Evolutionary conservation across 345 rosid genomes (phyloP), one percentile per base, ranked within the genome.

Genomic region (Abelmoschus esculentus): DNA sequence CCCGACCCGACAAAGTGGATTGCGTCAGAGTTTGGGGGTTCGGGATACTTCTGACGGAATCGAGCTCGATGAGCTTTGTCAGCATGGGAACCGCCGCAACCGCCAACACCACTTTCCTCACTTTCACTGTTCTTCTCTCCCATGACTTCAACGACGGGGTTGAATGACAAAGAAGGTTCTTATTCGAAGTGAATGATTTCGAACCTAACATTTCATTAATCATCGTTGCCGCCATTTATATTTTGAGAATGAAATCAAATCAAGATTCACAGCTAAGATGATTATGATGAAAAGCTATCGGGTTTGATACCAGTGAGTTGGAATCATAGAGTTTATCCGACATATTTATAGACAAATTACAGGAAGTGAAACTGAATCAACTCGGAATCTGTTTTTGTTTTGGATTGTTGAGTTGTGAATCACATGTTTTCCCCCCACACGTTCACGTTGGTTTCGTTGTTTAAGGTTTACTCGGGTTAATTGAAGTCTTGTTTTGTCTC

Each of bases 1-100:
- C 82, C 52, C 82, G 85, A 31, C 90, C 96, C 67, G 87, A 86
- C 47, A 85, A 89, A 76, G 83, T 88, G 76, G 90, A 83, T 79
- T 75, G 82, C 42, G 69, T 86, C 8, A 83, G 66, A 58, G 74
- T 67, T 63, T 73, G 77, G 0, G n/a, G 71, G 61, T 73, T 79
- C 0, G n/a, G 73, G 15, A 56, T 11, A 56, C 4, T 13, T 15
- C 10, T 56, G 32, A 56, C 7, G 61, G 61, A 56, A 56, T 56
- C 61, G 4, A 56, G 34, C 61, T 56, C 61, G 5, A 56, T 26
- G 61, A 56, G 59, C 14, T 54, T 19, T 13, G 32, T 12, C 34
- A 3, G 12, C 22, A 32, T 60, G 18, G 42, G 64, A 31, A 14
- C 40, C 17, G 13, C 64, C 1, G 19, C 4, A 29, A 29, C 38